These are phyloP conservation scores for Tephrocybe sp. DNA, from an alignment of 768 basidiomycete genomes.

Conservation along the genomic window DNA sequence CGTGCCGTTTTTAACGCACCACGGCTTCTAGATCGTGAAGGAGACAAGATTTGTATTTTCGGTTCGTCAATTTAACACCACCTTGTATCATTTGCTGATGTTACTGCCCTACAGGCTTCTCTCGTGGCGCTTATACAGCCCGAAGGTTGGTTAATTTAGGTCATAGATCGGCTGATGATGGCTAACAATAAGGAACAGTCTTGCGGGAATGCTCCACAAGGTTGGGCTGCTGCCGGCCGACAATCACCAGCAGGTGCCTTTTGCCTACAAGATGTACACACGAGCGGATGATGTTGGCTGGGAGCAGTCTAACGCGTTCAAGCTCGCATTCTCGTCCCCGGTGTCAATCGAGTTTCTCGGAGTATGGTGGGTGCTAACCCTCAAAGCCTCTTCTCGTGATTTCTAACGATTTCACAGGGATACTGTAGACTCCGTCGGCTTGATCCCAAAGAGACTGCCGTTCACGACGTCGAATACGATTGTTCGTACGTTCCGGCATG, in stretches of 20 bases:
- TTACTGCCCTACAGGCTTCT: slow-evolving; percentile 41
- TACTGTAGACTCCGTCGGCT: slow-evolving; percentile 64
- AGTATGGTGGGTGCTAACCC: slow-evolving; percentile 41
- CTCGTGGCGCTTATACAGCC: slow-evolving; percentile 65
- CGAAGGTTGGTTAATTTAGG: slow-evolving; percentile 33
- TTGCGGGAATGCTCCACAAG: slow-evolving; percentile 55
- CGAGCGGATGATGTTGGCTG: slow-evolving; percentile 48
- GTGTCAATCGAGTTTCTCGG: slow-evolving; percentile 61
- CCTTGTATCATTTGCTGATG: not conserved
- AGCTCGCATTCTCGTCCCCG: slow-evolving; percentile 51
- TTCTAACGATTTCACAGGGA: slow-evolving; percentile 42
- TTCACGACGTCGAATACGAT: slow-evolving; percentile 58
- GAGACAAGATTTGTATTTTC: slow-evolving; percentile 65
- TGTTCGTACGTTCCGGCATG: slow-evolving; percentile 62
- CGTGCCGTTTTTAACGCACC: not conserved
- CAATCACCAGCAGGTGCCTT: slow-evolving; percentile 58
- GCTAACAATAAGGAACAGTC: slow-evolving; percentile 20
- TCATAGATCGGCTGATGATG: not conserved
- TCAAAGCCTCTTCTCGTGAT: not conserved
- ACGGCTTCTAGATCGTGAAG: slow-evolving; percentile 37
- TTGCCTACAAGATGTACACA: slow-evolving; percentile 64
- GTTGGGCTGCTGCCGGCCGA: slow-evolving; percentile 47
- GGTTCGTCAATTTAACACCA: slow-evolving; percentile 29
- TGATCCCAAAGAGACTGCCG: slow-evolving; percentile 52
- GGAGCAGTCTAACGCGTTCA: slow-evolving; percentile 54